Conservation (phyloP, 2,329 filamentous ascomycete species). For the Neonectria hederae region DNA sequence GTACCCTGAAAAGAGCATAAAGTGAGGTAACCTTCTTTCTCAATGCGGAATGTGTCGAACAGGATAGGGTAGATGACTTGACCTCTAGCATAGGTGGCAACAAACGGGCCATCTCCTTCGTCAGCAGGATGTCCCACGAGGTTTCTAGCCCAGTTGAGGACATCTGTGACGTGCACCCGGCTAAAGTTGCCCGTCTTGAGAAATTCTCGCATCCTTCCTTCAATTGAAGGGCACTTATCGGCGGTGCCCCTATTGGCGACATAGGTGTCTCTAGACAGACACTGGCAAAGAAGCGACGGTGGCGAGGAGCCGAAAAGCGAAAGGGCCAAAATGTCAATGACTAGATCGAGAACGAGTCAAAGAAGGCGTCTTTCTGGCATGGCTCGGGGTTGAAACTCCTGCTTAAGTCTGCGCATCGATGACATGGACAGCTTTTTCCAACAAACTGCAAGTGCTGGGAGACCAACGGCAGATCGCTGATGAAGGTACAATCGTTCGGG, state of each 20-base stretch:
- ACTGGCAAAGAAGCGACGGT: background rate
- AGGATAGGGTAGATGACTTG: slow-evolving; percentile 1
- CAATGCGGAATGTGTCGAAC: background rate
- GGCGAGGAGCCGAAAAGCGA: background rate
- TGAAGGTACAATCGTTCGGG: background rate
- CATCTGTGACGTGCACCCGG: background rate
- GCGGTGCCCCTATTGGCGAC: too few species aligned
- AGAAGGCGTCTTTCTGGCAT: background rate
- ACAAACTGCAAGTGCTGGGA: background rate
- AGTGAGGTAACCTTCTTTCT: background rate
- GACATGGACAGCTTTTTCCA: background rate
- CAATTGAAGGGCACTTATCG: too few species aligned
- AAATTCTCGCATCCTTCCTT: background rate
- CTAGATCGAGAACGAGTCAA: background rate
- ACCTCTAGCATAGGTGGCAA: slow-evolving; percentile 1
- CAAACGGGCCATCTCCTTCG: background rate
- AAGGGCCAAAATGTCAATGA: background rate
- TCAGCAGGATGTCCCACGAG: background rate
- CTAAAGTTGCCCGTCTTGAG: background rate
- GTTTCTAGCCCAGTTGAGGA: background rate
- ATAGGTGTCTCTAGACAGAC: background rate
- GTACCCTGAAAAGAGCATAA: background rate
- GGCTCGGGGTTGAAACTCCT: too few species aligned
- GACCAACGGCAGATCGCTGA: background rate
- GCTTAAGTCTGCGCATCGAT: background rate